Percentiles rank a stretch among this genome's conserved stretches.
These are phyloP conservation scores for Mucor racemosus DNA, from an alignment of 371 early-diverging fungal species.

Conservation along the genomic window DNA sequence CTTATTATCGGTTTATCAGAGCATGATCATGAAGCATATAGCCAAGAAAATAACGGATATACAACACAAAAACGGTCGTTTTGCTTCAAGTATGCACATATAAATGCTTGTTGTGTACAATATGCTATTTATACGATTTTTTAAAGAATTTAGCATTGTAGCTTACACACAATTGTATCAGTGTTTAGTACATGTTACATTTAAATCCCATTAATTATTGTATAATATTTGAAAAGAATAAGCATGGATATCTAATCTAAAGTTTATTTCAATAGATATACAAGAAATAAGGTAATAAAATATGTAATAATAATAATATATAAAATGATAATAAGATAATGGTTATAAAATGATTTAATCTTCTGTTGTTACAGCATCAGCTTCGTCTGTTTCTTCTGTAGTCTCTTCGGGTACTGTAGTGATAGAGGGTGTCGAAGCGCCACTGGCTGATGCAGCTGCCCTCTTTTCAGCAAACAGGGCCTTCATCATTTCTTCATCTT, in stretches of 20 bases:
- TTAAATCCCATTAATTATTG: neutral
- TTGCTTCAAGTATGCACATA: no score
- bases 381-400: neutral
- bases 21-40: no score
- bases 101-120: no score
- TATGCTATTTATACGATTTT: no score
- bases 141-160: no score
- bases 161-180: no score
- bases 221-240: neutral
- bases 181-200: no score
- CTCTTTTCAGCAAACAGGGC: conserved; percentile 53
- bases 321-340: neutral
- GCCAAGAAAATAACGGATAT: no score
- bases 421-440: neutral
- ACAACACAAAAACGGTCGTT: no score
- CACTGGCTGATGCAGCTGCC: neutral
- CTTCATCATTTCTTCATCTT: conserved; percentile 65
- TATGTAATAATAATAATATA: neutral
- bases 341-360: neutral
- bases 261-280: neutral
- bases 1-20: no score
- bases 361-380: conserved; percentile 1
- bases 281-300: neutral
- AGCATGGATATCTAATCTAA: neutral
- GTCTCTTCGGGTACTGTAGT: neutral